Evolutionary conservation across 768 basidiomycete genomes (phyloP).

Genomic region (Obba rivulosa): DNA sequence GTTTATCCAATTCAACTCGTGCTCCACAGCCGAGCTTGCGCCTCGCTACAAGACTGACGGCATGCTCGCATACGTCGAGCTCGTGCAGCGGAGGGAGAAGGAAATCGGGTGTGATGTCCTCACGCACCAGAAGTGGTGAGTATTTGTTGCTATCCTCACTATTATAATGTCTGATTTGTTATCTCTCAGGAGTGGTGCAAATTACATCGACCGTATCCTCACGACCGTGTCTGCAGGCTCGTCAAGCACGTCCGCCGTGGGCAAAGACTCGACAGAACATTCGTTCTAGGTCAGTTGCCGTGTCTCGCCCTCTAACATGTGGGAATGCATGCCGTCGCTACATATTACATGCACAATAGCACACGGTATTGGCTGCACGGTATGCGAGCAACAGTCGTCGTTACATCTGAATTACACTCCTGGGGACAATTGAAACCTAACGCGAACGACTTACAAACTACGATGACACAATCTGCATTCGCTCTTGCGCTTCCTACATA

Average conservation of each 20-base stretch:
- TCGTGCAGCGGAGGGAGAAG: constrained; percentile 84
- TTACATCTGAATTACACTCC: no score
- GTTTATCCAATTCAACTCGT: not conserved
- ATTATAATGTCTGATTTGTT: not conserved
- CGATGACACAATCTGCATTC: not conserved
- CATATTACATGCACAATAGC: no score
- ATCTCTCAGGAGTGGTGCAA: constrained; percentile 73
- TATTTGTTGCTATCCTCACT: not conserved
- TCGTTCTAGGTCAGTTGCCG: constrained; percentile 47
- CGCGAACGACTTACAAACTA: not conserved
- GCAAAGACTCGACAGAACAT: constrained; percentile 88
- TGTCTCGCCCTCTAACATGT: no score
- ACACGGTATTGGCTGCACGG: no score
- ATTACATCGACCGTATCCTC: constrained; percentile 84
- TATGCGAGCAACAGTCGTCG: no score
- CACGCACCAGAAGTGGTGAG: constrained; percentile 89
- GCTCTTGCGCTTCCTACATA: no score
- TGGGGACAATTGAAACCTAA: no score
- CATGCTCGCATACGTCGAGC: constrained; percentile 89
- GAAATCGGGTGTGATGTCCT: constrained; percentile 86
- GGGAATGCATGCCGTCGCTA: no score
- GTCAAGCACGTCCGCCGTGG: constrained; percentile 78
- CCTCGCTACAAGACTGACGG: constrained; percentile 78
- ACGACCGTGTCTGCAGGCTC: constrained; percentile 83
- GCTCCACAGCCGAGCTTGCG: constrained; percentile 66